Evolutionary conservation across 1,139 yeast genomes (phyloP).

Genomic region (Pichia cactophila): DNA sequence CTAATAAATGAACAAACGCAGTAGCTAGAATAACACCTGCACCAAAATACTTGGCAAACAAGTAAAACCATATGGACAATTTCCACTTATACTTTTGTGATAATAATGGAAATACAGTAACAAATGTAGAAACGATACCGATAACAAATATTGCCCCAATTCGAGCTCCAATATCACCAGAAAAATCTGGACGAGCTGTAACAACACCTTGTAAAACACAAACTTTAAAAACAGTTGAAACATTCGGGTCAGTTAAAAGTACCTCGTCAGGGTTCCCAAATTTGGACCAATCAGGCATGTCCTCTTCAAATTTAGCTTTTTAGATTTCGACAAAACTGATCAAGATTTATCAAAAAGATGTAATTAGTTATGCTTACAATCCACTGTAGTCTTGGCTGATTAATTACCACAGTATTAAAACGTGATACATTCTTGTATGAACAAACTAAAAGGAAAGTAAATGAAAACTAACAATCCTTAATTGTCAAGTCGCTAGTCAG

Average conservation of each 20-base stretch:
- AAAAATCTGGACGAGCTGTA: slow-evolving; percentile 11
- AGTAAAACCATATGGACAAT: slow-evolving; percentile 55
- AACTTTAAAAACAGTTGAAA: slow-evolving; percentile 13
- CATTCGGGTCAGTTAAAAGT: slow-evolving; percentile 10
- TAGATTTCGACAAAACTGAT: too few species aligned
- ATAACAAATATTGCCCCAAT: slow-evolving; percentile 69
- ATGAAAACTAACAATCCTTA: too few species aligned
- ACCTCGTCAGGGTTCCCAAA: slow-evolving; percentile 12
- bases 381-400: too few species aligned
- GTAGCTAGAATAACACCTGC: slow-evolving; percentile 91
- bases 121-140: slow-evolving; percentile 47
- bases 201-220: slow-evolving; percentile 16
- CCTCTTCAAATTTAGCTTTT: too few species aligned
- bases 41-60: slow-evolving; percentile 77
- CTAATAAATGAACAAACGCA: slow-evolving; percentile 74
- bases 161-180: slow-evolving; percentile 45
- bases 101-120: slow-evolving; percentile 53
- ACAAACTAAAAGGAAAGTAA: too few species aligned
- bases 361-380: too few species aligned
- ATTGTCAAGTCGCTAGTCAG: too few species aligned
- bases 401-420: too few species aligned
- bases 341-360: too few species aligned
- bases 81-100: slow-evolving; percentile 43
- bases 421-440: too few species aligned
- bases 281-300: slow-evolving; percentile 15